Evolutionary conservation across 2,329 filamentous ascomycete genomes (phyloP).

Genomic region (Sclerotinia trifoliorum): DNA sequence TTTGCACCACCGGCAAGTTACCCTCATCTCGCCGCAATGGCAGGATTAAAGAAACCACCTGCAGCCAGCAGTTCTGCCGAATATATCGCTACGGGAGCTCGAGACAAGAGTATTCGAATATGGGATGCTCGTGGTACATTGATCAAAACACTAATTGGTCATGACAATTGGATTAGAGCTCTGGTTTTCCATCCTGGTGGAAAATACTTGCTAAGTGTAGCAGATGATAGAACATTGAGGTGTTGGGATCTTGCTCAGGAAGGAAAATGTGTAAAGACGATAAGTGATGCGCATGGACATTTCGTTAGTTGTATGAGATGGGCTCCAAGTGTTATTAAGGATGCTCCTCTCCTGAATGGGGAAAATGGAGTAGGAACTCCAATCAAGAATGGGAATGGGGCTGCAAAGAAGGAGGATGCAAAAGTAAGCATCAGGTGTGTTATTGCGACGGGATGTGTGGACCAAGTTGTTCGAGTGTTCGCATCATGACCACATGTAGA

Average conservation of each 20-base stretch:
- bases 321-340: slow-evolving; percentile 74
- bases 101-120: slow-evolving; percentile 87
- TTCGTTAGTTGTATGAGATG: slow-evolving; percentile 86
- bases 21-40: slow-evolving; percentile 70
- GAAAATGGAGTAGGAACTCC: slow-evolving; percentile 47
- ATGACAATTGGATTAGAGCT: slow-evolving; percentile 91
- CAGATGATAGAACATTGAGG: slow-evolving; percentile 87
- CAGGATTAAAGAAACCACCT: slow-evolving; percentile 80
- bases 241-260: slow-evolving; percentile 95
- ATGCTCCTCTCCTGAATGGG: slow-evolving; percentile 47
- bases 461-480: slow-evolving; percentile 76
- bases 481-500: slow-evolving; percentile 46
- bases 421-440: slow-evolving; percentile 75
- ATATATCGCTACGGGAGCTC: slow-evolving; percentile 82
- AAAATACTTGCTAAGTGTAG: slow-evolving; percentile 81
- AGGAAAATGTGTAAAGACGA: slow-evolving; percentile 80
- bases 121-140: slow-evolving; percentile 85
- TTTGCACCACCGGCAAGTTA: slow-evolving; percentile 81
- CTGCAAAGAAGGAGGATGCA: slow-evolving; percentile 43
- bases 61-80: slow-evolving; percentile 73
- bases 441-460: slow-evolving; percentile 83
- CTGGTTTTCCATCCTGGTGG: slow-evolving; percentile 89
- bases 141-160: slow-evolving; percentile 79
- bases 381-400: slow-evolving; percentile 47
- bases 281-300: slow-evolving; percentile 75